Base-by-base conservation (phyloP, 2,329 filamentous ascomycete species). In the Microcyclospora pomicola region DNA sequence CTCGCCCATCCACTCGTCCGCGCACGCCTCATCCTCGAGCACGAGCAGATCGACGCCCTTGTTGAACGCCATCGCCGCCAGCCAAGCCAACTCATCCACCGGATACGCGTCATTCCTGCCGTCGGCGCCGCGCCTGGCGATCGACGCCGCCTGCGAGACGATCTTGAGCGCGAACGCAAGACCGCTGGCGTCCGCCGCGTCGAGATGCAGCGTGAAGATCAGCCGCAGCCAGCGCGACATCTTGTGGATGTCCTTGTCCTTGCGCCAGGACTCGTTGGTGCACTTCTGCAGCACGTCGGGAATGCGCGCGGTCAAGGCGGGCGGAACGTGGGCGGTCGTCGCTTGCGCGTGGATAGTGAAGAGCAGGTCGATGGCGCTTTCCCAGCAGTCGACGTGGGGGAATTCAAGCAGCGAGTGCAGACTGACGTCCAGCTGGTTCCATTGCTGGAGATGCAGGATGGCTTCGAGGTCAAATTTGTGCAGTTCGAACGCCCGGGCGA, bases 391-490 rank as follows among this genome's bases (percentile, higher is more conserved):
- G n/a, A 52, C 48, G 16, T 50, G 32, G 9, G 54, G 29, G 15
- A 43, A 40, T 4, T 49, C 36, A 6, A 52, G 34, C 37, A 54
- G 55, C 48, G 53, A 61, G 13, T 68, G 60, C 15, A 91, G 69
- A 6, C 85, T 72, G 12, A 63, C 57, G 5, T 67, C 62, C 1
- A 92, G 61, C 29, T 73, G 68, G 32, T 81, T 71, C 80, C 79
- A 91, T 14, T 71, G 66, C 42, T 75, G 71, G 4, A 91, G 63
- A 27, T 66, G 68, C 30, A 82, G 62, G 0, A 79, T 75, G 2
- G 76, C 80, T 61, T 94, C 86, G 43, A 93, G 82, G 46, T 91
- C 81, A 46, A 87, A 82, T 1, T 80, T 74, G 6, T 84, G 63
- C 13, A 93, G 60, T 2, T 75, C 71, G 5, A 77, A 68, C 1